These are phyloP conservation scores for Hypoxylon fragiforme DNA, from an alignment of 495 filamentous ascomycete genomes.

Conservation along the genomic window DNA sequence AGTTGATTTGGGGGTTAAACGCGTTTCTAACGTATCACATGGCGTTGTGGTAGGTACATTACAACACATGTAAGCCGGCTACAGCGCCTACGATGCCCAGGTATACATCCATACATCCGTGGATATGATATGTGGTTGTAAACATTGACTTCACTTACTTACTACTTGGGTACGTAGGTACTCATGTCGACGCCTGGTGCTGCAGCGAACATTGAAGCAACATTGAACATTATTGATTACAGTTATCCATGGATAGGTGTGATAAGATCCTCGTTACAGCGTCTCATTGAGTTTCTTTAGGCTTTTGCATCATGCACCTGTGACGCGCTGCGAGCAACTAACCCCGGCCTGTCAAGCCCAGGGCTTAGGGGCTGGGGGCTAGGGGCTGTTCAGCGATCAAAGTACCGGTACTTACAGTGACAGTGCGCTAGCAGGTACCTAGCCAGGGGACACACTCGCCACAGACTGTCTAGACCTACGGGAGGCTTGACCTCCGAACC, in stretches of 20 bases:
- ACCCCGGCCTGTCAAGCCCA: conserved; percentile 8
- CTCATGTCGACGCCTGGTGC: conserved; percentile 13
- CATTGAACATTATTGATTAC: no score
- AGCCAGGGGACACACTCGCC: conserved; percentile 20
- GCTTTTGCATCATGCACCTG: conserved; percentile 27
- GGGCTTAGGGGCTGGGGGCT: no score
- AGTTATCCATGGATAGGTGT: no score
- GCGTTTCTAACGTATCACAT: no score
- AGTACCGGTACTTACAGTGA: conserved; percentile 30
- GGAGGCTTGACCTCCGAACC: conserved; percentile 30
- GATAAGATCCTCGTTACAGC: conserved; percentile 11
- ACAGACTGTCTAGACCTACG: conserved; percentile 25
- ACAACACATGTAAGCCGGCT: no score
- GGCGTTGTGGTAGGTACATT: no score
- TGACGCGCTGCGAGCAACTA: conserved; percentile 23
- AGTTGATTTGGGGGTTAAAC: no score
- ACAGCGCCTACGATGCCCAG: not conserved
- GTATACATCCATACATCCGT: no score
- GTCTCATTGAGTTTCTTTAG: conserved; percentile 20
- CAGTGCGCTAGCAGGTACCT: not conserved
- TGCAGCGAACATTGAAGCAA: conserved; percentile 13
- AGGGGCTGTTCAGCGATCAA: conserved; percentile 13
- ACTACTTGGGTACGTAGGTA: not conserved
- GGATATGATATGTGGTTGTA: no score
- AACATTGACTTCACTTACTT: no score